phyloP scores from a whole-genome alignment of 768 basidiomycete species.

The Lactarius quietus region DNA sequence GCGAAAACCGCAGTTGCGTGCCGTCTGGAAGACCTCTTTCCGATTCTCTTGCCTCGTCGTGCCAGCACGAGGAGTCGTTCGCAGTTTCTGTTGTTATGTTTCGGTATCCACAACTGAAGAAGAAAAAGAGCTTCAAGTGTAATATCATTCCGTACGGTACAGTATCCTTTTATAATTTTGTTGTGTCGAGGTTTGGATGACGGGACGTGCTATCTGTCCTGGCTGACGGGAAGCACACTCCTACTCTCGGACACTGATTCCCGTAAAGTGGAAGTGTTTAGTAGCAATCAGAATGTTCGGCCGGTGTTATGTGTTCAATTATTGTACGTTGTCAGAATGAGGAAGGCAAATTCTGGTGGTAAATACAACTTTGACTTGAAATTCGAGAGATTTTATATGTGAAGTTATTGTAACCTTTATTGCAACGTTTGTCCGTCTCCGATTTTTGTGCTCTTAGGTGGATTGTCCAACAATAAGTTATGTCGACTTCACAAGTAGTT shows the following conservation, averaged over 20 bases:
- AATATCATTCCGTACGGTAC: neutral
- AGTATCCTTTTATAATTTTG: neutral
- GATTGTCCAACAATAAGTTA: too few relatives aligned
- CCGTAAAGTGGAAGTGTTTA: neutral
- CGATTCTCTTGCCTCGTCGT: constrained; percentile 36
- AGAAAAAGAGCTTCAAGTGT: neutral
- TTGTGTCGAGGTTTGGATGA: neutral
- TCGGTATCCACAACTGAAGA: neutral
- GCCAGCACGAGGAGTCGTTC: neutral
- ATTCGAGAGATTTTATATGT: too few relatives aligned
- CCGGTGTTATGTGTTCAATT: neutral
- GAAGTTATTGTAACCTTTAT: too few relatives aligned
- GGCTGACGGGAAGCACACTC: neutral
- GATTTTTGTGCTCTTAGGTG: too few relatives aligned
- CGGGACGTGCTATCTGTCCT: neutral
- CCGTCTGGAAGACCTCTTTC: constrained; percentile 34
- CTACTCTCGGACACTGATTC: neutral
- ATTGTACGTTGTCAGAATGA: too few relatives aligned
- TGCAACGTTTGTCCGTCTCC: too few relatives aligned
- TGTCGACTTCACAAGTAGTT: too few relatives aligned
- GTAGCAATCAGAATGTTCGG: neutral
- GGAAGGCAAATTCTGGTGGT: too few relatives aligned
- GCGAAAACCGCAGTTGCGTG: constrained; percentile 37
- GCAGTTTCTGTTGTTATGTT: neutral
- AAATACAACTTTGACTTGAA: too few relatives aligned